Base-by-base conservation (phyloP, 768 basidiomycete species). In the Tephrocybe sp. region DNA sequence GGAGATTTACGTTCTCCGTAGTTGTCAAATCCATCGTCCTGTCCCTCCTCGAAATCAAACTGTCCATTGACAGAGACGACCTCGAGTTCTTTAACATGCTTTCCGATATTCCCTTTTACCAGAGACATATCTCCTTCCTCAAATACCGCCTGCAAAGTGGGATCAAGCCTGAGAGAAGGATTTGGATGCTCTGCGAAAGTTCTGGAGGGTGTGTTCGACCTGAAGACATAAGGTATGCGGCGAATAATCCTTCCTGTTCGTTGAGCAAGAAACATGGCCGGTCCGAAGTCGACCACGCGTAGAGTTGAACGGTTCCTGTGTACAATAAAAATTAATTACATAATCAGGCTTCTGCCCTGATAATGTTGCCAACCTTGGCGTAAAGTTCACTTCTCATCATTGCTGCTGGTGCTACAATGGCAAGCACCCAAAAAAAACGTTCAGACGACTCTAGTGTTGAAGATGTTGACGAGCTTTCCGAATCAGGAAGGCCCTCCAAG, bases 61-160 rank as follows among this genome's bases (percentile, higher is more conserved):
- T 73, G 63, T 2, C 62, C 59, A 4, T 69, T 70, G 19, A 66
- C 58, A 39, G 76, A 68, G 21, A 77, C 64, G 22, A 79, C 65
- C 55, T 87, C 77, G n/a, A 90, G 65, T 58, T 87, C 84, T 56
- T 76, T 74, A 25, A 68, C 71, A 30, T 61, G 58, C 12, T 59
- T 53, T 5, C 51, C 52, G 32, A 32, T 58, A 22, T 63, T 71
- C 39, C 64, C 63, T 24, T 71, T 71, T 49, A 72, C 73, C 43
- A 89, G 67, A 8, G 87, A 83, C 53, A 86, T 78, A 55, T 88
- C 88, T 2, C 83, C 76, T 66, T 87, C 87, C 49, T 75, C 70
- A 37, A 92, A 69, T 31, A 92, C 68, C 6, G 76, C 72, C 58
- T 75, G 75, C 50, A 88, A 69, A 27, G 79, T 79, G 8, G 89